Conservation (phyloP, 2,329 filamentous ascomycete species). For the Arachnopeziza araneosa region DNA sequence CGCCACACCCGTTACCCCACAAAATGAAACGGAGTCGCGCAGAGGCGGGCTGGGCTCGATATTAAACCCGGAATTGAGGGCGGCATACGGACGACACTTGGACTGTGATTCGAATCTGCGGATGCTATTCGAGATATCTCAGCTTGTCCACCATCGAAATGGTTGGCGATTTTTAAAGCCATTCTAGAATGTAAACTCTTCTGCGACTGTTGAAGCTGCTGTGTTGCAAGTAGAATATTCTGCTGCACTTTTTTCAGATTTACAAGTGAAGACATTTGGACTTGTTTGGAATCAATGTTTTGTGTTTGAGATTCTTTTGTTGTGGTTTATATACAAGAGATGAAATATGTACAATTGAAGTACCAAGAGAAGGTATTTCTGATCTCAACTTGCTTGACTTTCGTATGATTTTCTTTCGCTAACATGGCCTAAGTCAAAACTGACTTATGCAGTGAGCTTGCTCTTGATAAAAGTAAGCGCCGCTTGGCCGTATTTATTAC, state of each 20-base stretch:
- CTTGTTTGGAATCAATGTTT: too few relatives aligned
- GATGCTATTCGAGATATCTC: too few relatives aligned
- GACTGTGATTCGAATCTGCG: too few relatives aligned
- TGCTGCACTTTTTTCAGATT: too few relatives aligned
- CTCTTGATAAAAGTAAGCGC: slow-evolving; percentile 51
- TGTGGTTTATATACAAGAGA: background rate
- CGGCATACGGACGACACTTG: background rate
- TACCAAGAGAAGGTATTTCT: background rate
- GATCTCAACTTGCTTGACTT: too few relatives aligned
- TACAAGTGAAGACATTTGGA: too few relatives aligned
- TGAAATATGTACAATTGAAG: background rate
- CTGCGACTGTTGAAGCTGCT: too few relatives aligned
- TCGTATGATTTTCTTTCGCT: background rate
- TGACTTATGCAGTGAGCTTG: slow-evolving; percentile 34
- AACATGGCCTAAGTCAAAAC: background rate
- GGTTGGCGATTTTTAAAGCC: too few relatives aligned
- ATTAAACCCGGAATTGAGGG: background rate
- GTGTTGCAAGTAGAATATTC: too few relatives aligned
- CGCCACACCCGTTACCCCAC: background rate
- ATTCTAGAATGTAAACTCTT: too few relatives aligned
- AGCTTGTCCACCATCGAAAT: too few relatives aligned
- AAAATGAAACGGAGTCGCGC: background rate
- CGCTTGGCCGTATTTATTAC: slow-evolving; percentile 47
- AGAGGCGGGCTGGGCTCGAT: background rate
- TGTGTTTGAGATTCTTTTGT: background rate